Base-by-base conservation (phyloP, 805 yeast species). In the Candida andamanensis region DNA sequence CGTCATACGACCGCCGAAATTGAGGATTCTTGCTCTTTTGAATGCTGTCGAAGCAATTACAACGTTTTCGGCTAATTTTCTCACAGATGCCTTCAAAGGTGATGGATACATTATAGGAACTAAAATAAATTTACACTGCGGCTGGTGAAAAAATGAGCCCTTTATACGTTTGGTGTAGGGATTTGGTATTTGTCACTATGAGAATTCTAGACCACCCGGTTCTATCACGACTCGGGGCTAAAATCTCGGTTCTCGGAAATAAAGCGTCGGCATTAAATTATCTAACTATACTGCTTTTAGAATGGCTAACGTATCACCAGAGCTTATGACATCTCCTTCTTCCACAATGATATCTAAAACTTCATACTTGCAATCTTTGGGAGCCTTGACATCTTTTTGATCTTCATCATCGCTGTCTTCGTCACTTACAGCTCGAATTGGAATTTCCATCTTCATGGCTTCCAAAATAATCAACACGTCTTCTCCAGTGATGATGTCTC, bases 1-100 rank as follows among this genome's bases (percentile, higher is more conserved):
- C 1, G 68, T 60, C 71, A 65, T 65, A 24, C 71, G 51, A 8
- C 59, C 66, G 6, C 71, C 71, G 36, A 65, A 60, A 37, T 62
- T 56, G 31, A 63, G 31, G 24, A 42, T 45, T 29, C 47, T 46
- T 17, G 44, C 35, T 27, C 69, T 47, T 14, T 51, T 46, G 45
- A 65, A 65, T 1, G 66, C 54, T 12, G 55, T 40, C 4, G 64
- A 52, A 0, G 66, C 49, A 16, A 60, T 46, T 12, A 62, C 61
- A 21, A 60, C 46, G 39, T 64, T 51, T 12, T 58, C 58, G 2
- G 62, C 43, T 17, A 65, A 38, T 24, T 52, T 50, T 18, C 64
- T 48, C 10, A 51, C 42, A 3, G 54, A 47, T 1, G 57, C 55
- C 24, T 56, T 53, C 20, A 64, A 40, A 8, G 60, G 56, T 6